Base-by-base conservation (phyloP, 83 land plant species). In the Picea engelmannii region DNA sequence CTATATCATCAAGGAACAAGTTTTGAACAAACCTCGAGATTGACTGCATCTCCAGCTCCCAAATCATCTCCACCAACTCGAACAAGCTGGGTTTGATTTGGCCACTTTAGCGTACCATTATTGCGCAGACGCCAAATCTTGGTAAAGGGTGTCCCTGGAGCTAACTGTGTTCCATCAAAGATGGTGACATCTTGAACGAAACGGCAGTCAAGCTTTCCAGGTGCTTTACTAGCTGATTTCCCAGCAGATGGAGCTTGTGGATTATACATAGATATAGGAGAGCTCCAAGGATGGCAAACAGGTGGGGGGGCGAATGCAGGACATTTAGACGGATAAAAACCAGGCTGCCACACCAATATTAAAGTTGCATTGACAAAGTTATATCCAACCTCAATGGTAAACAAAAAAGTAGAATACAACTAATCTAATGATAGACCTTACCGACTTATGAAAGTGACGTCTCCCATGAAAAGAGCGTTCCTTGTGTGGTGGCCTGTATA, bases 41-140 rank as follows among this genome's bases (percentile, higher is more conserved):
- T 81, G 44, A 88, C 85, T 12, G 91, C 82, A 47, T 17, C 16
- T 71, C 65, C 76, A 52, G 76, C 70, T 65, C 86, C 86, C 35
- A 89, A 77, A 44, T 65, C 89, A 69, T 90, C 90, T 11, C 96
- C 96, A 21, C 92, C 90, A 67, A 89, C 82, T 89, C 93, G 94
- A 6, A 87, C 84, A 71, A 94, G 89, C 47, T 83, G 88, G 13
- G 93, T 87, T 20, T 86, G 83, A 7, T 12, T 67, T 3, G 93
- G 89, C 96, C 96, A 94, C 10, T 52, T 66, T 15, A 67, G 17
- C 52, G 58, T 86, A 24, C 96, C 96, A 88, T 70, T 85, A 66
- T 94, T 94, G 20, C 86, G 87, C 87, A 94, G 85, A 49, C 91
- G 44, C 96, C 96, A 94, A 40, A 91, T 92, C 84, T 94, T 94